Base-by-base conservation (phyloP, 2,329 filamentous ascomycete genomes). In the Hymenoscyphus fraxineus region DNA sequence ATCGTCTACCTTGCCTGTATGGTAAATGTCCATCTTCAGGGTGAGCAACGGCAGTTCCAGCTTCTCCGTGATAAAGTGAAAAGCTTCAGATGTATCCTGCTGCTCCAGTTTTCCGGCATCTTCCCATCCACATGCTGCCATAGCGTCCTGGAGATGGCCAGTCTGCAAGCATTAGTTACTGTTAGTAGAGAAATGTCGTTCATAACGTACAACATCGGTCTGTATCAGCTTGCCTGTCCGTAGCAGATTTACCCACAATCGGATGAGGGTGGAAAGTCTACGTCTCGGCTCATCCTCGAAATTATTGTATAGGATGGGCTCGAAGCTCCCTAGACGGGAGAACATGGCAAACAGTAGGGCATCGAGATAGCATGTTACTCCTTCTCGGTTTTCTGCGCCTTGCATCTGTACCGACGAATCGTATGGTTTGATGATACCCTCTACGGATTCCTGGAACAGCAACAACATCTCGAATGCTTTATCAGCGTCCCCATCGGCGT, bases 301-400 rank as follows among this genome's bases (percentile, higher is more conserved):
- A 7, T 88, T 87, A 64, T 89, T 89, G 75, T 91, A 93, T 40
- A 97, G 82, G 82, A 98, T 96, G 59, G 90, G 92, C 76, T 98
- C 94, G 75, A 97, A 99, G 68, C 90, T 93, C 69, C 92, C 89
- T 44, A 97, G 82, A 66, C 91, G 88, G 19, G 91, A 90, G 75
- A 98, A 98, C 92, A 99, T 97, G 76, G 94, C 90, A 75, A 97
- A 98, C 1, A 99, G 83, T 27, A 98, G 80, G 0, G 94, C 85
- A 76, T 98, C 95, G 16, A 98, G 81, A 75, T 96, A 98, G 79
- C 95, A 99, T n/a, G 94, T 98, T 41, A 97, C 92, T 58, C 85
- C 86, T 56, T 89, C 84, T 58, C 93, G 84, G 74, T 99, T 99
- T 71, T 92, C 89, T 13, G 95, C 94, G 6, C 95, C 95, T 4